Evolutionary conservation across 2,329 filamentous ascomycete genomes (phyloP).

Genomic region (Calonectria fujianensis): DNA sequence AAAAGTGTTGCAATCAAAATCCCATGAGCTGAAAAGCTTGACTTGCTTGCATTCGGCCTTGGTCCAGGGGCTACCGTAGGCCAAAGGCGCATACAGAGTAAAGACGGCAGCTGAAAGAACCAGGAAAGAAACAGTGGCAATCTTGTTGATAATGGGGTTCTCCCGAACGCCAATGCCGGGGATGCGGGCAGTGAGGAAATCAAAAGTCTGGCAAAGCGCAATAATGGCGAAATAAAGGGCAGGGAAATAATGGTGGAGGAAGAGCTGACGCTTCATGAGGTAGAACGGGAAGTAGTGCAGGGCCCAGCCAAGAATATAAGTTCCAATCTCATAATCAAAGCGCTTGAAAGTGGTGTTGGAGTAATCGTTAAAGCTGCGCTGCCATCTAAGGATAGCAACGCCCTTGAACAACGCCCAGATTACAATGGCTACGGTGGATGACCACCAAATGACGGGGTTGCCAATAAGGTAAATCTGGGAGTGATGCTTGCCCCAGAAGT

Average conservation of each 20-base stretch:
- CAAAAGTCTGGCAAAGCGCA: constrained; percentile 90
- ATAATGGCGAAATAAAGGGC: constrained; percentile 97
- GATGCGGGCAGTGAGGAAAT: constrained; percentile 87
- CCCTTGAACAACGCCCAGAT: constrained; percentile 91
- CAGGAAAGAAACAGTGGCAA: constrained; percentile 84
- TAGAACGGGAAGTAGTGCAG: constrained; percentile 99
- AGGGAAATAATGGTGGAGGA: constrained; percentile 98
- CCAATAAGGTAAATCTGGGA: constrained; percentile 97
- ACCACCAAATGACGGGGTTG: constrained; percentile 97
- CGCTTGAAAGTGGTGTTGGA: constrained; percentile 89
- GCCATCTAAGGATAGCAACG: constrained; percentile 92
- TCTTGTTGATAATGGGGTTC: constrained; percentile 81
- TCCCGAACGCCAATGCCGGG: constrained; percentile 80
- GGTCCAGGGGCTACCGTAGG: constrained; percentile 97
- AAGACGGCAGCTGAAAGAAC: constrained; percentile 85
- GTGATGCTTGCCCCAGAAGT: constrained; percentile 97
- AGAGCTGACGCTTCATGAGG: constrained; percentile 97
- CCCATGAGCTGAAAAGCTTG: constrained; percentile 93
- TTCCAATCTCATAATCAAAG: constrained; percentile 97
- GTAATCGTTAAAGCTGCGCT: constrained; percentile 94
- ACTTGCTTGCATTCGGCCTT: constrained; percentile 88
- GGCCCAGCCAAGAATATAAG: constrained; percentile 92
- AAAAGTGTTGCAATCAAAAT: constrained; percentile 99
- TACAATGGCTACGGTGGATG: constrained; percentile 84
- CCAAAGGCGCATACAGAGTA: constrained; percentile 88